Conservation (phyloP, 2,329 filamentous ascomycete genomes). For the Metarhizium guizhouense region DNA sequence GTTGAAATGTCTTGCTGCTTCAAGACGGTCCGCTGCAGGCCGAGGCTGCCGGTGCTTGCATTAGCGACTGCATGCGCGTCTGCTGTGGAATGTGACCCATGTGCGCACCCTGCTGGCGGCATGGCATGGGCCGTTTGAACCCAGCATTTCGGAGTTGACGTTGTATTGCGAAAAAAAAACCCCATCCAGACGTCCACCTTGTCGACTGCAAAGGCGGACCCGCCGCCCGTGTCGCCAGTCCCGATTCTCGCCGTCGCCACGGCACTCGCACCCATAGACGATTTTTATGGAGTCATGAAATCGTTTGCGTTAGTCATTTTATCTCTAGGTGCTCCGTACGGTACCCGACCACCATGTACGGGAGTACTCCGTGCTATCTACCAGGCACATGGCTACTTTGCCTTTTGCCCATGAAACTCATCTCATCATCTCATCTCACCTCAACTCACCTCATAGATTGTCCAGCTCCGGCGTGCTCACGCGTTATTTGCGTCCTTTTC, state of each 20-base stretch:
- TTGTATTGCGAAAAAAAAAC: no score
- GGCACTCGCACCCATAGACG: neutral
- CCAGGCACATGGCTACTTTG: no score
- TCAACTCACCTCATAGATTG: neutral
- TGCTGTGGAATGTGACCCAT: neutral
- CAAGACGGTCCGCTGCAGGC: neutral
- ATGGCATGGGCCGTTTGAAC: no score
- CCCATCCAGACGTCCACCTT: neutral
- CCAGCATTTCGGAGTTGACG: no score
- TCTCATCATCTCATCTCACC: no score
- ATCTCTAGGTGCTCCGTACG: no score
- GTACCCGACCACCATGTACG: no score
- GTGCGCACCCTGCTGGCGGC: neutral
- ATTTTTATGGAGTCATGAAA: neutral
- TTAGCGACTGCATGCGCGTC: neutral
- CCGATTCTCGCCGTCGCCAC: conserved; percentile 6
- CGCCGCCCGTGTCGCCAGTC: neutral
- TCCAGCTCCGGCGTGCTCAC: neutral
- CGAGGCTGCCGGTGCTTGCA: neutral
- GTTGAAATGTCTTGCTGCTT: neutral
- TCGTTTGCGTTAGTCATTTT: neutral
- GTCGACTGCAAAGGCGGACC: conserved; percentile 5
- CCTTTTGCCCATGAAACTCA: no score
- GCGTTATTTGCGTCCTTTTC: neutral
- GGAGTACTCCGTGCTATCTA: no score